Percentiles rank a stretch among this genome's conserved stretches.
These are phyloP conservation scores for Sugiyamaella grinbergsii DNA, from an alignment of 1,139 yeast genomes.

Conservation along the genomic window DNA sequence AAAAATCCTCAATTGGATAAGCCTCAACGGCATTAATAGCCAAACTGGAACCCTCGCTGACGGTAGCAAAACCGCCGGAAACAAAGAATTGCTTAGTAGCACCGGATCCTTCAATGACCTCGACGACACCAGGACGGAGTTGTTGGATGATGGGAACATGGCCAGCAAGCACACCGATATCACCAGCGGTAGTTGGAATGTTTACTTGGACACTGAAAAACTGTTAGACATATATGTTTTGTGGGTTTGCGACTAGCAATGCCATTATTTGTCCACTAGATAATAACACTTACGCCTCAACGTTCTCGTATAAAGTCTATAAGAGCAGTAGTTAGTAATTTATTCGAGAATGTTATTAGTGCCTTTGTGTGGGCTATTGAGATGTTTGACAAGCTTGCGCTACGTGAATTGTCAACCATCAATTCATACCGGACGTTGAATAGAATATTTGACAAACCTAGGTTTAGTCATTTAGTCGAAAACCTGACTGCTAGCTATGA, in stretches of 20 bases:
- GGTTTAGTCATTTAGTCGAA: too few relatives aligned
- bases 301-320: conserved; percentile 47
- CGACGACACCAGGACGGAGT: conserved; percentile 94
- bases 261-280: neutral
- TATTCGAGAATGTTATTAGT: too few relatives aligned
- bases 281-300: conserved; percentile 47
- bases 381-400: too few relatives aligned
- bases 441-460: too few relatives aligned
- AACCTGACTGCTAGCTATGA: too few relatives aligned
- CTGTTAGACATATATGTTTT: conserved; percentile 21
- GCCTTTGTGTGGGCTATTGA: too few relatives aligned
- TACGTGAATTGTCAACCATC: too few relatives aligned
- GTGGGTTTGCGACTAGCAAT: too few relatives aligned
- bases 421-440: too few relatives aligned
- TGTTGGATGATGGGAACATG: conserved; percentile 99
- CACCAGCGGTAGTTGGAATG: conserved; percentile 95
- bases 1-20: conserved; percentile 86
- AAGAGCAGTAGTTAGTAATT: conserved; percentile 10
- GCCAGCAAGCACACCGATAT: conserved; percentile 95
- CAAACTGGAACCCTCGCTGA: conserved; percentile 90
- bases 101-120: conserved; percentile 80
- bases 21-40: conserved; percentile 96
- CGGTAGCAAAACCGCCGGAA: conserved; percentile 96
- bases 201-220: conserved; percentile 79
- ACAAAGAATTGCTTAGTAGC: conserved; percentile 80